These are phyloP conservation scores for Spongospora subterranea DNA, from an alignment of 208 protist genomes.

Conservation along the genomic window DNA sequence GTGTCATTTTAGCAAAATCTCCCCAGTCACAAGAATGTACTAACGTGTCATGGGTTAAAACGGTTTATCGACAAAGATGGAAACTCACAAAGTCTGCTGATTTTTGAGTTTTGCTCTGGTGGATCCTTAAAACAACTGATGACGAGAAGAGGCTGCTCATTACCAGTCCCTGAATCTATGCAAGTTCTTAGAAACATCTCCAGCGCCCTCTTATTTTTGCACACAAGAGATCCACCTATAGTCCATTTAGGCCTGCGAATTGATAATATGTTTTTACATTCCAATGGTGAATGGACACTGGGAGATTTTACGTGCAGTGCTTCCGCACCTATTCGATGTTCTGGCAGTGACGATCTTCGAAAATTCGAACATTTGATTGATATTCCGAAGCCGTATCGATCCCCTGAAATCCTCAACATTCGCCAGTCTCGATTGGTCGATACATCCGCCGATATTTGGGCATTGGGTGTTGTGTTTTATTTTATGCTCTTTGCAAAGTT, in stretches of 20 bases:
- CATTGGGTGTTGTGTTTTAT: constrained; percentile 48
- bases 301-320: constrained; percentile 7
- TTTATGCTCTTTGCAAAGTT: neutral
- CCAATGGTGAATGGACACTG: constrained; percentile 1
- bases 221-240: neutral
- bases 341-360: neutral
- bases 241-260: constrained; percentile 16
- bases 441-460: neutral
- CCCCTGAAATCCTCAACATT: constrained; percentile 29
- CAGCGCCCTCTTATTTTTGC: constrained; percentile 27
- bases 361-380: constrained; percentile 40
- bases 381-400: constrained; percentile 11
- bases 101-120: constrained; percentile 1
- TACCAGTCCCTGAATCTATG: constrained; percentile 36
- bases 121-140: constrained; percentile 28
- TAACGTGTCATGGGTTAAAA: constrained; percentile 11
- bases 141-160: neutral
- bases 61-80: constrained; percentile 51
- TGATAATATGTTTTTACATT: constrained; percentile 32
- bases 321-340: neutral
- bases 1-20: constrained; percentile 47
- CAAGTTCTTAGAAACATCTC: neutral
- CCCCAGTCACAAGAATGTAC: constrained; percentile 14
- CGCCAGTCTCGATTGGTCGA: neutral
- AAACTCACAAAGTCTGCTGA: neutral